These are phyloP conservation scores for Pseudohalonectria lignicola DNA, from an alignment of 2,329 filamentous ascomycete genomes.

Conservation along the genomic window DNA sequence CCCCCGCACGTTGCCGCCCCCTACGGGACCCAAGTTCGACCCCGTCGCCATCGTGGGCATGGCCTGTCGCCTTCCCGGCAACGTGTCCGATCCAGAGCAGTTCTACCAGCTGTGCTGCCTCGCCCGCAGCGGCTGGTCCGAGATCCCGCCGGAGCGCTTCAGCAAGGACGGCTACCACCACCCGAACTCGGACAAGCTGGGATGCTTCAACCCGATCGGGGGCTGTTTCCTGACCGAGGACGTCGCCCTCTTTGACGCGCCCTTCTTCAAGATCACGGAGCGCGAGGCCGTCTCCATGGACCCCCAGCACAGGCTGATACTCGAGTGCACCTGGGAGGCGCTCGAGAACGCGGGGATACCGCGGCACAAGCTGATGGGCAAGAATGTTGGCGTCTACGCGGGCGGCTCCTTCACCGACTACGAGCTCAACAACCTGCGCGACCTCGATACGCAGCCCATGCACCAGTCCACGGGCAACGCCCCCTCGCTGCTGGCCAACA, in stretches of 20 bases:
- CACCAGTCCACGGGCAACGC: constrained; percentile 14
- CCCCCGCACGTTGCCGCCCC: background rate
- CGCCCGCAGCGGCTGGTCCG: constrained; percentile 15
- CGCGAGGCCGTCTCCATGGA: constrained; percentile 23
- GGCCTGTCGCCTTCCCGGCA: constrained; percentile 17
- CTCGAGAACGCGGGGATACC: constrained; percentile 20
- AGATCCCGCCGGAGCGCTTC: constrained; percentile 20
- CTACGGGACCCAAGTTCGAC: constrained; percentile 2
- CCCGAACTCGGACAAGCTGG: constrained; percentile 20
- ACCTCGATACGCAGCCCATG: constrained; percentile 11
- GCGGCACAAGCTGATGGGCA: constrained; percentile 15
- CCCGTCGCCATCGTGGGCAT: constrained; percentile 21
- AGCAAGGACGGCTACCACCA: constrained; percentile 21
- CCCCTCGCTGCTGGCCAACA: constrained; percentile 8
- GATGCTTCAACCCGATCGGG: constrained; percentile 16
- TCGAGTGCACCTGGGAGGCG: constrained; percentile 22
- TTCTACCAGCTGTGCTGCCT: constrained; percentile 19
- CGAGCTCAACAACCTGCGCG: constrained; percentile 8
- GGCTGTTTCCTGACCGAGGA: constrained; percentile 21
- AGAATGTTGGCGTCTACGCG: constrained; percentile 19
- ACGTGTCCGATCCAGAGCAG: constrained; percentile 17
- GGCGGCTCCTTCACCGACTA: constrained; percentile 12
- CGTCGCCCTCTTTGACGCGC: constrained; percentile 17
- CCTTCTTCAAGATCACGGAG: constrained; percentile 24
- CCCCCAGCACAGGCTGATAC: constrained; percentile 18